Base-by-base conservation (phyloP, 2,329 filamentous ascomycete genomes). In the Penicillium thymicola region DNA sequence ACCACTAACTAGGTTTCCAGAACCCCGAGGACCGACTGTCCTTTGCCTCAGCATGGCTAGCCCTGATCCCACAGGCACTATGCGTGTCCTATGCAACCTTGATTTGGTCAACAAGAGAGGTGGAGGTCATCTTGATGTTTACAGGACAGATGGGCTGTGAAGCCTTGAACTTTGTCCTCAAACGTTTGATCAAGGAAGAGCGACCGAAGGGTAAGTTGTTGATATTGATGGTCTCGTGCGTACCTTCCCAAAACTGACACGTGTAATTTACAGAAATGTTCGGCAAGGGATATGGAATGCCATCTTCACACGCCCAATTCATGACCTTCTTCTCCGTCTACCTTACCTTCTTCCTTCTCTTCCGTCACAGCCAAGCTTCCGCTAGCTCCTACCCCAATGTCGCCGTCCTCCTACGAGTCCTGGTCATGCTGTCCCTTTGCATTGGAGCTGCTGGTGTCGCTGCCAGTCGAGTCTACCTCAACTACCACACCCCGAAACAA, bases 271-370 rank as follows among this genome's bases (percentile, higher is more conserved):
- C 40, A 86, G 84, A 84, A 74, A 85, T 87, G 79, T 86, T 92
- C 69, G 85, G 91, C 54, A 96, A 96, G 74, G 94, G 94, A 62
- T 99, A 99, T 71, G 95, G 94, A 66, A 99, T 99, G 95, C 94
- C 94, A 11, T 87, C 85, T 8, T 97, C 92, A 37, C 94, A 99
- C 76, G 89, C 94, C 9, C 94, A 99, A 78, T 99, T 97, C 72
- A 89, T 93, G 59, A 84, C 89, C 54, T 99, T 91, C 79, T 97
- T 96, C 82, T 88, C 90, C 56, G 78, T 96, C 55, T 94, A 89
- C 60, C 78, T 97, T 58, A 81, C 85, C 25, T 80, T 99, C 21
- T 97, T 97, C 78, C 82, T 99, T 43, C 82, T 96, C 44, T 79
- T 92, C 58, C 85, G 93, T 59, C 92, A 96, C 74, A 79, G 81